phyloP scores from a whole-genome alignment of 768 basidiomycete genomes.

The Lentinula boryana region DNA sequence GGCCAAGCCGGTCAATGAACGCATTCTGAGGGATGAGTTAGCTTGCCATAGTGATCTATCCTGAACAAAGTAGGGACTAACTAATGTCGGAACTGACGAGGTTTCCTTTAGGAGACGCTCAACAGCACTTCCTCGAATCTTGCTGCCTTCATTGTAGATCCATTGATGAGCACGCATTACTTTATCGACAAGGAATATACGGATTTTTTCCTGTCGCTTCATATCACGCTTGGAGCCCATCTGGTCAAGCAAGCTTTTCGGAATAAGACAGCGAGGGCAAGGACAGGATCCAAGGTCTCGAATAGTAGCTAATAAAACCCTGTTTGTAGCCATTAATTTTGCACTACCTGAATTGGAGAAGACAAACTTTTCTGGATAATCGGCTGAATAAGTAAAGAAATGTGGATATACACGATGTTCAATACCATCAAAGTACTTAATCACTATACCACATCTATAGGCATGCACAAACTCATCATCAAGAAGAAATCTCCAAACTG shows the following conservation, averaged over 20 bases:
- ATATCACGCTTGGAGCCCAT: conserved; percentile 16
- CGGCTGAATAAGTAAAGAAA: conserved; percentile 27
- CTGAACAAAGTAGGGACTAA: neutral
- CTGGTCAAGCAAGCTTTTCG: conserved; percentile 14
- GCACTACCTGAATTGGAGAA: neutral
- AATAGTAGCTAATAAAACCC: conserved; percentile 19
- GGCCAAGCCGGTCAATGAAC: conserved; percentile 13
- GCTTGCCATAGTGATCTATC: neutral
- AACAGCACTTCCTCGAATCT: neutral
- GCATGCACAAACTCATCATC: neutral
- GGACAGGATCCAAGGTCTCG: conserved; percentile 19
- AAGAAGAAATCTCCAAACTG: conserved; percentile 19
- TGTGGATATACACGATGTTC: conserved; percentile 21
- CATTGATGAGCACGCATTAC: conserved; percentile 5
- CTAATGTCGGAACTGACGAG: conserved; percentile 14
- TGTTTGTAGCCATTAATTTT: conserved; percentile 3
- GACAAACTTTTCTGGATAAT: conserved; percentile 31
- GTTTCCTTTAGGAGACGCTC: conserved; percentile 10
- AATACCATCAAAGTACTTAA: conserved; percentile 24
- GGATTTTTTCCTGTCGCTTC: neutral
- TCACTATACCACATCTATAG: conserved; percentile 19
- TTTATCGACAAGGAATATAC: neutral
- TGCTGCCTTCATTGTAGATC: conserved; percentile 6
- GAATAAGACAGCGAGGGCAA: conserved; percentile 20
- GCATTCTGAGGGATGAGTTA: conserved; percentile 17